These are phyloP conservation scores for Cyberlindnera sargentensis DNA, from an alignment of 805 yeast genomes.

Conservation along the genomic window DNA sequence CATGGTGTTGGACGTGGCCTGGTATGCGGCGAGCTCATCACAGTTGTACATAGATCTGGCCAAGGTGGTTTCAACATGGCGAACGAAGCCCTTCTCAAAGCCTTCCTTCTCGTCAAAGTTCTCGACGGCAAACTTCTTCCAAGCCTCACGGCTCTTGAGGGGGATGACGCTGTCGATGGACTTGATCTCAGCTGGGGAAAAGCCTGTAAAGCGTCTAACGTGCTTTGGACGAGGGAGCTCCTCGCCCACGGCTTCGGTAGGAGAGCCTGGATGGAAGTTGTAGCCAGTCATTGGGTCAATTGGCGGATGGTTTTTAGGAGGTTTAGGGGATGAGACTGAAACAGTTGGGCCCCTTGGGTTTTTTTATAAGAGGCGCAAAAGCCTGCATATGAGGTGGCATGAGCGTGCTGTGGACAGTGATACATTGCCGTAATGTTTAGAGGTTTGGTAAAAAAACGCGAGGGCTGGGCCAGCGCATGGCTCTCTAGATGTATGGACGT, in stretches of 20 bases:
- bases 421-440: too few species aligned
- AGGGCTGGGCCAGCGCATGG: too few species aligned
- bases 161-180: slow-evolving; percentile 81
- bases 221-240: slow-evolving; percentile 34
- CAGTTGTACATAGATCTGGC: slow-evolving; percentile 92
- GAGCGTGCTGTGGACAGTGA: too few species aligned
- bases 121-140: slow-evolving; percentile 64
- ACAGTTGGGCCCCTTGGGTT: too few species aligned
- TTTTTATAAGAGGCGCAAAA: too few species aligned
- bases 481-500: too few species aligned
- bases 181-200: slow-evolving; percentile 83
- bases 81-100: slow-evolving; percentile 64
- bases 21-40: slow-evolving; percentile 88
- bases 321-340: too few species aligned
- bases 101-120: slow-evolving; percentile 41
- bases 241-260: slow-evolving; percentile 6
- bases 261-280: slow-evolving; percentile 1
- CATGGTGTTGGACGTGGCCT: slow-evolving; percentile 73
- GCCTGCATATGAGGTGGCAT: too few species aligned
- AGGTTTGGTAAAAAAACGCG: too few species aligned
- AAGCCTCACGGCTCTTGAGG: slow-evolving; percentile 61
- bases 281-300: neutral
- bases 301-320: neutral
- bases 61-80: slow-evolving; percentile 83
- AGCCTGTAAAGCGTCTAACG: slow-evolving; percentile 80